Conservation (phyloP, 2,329 filamentous ascomycete genomes). For the Monilinia fructigena region DNA sequence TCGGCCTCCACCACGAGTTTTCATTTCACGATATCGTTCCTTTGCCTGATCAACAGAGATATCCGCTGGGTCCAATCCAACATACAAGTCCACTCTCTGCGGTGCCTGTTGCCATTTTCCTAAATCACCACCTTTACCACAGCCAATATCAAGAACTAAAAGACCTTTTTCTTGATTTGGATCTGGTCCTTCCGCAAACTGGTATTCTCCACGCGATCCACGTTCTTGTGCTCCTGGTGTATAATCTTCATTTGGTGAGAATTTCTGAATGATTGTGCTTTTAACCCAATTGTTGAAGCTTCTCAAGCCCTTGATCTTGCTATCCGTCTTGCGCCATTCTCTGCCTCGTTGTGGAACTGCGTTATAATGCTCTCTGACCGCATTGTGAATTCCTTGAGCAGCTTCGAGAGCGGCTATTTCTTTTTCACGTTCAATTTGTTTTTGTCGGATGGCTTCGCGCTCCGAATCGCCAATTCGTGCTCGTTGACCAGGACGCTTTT, state of each 20-base stretch:
- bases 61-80: slow-evolving; percentile 90
- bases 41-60: slow-evolving; percentile 87
- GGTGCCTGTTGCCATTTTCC: slow-evolving; percentile 95
- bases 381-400: slow-evolving; percentile 68
- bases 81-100: slow-evolving; percentile 88
- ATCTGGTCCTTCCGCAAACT: slow-evolving; percentile 39
- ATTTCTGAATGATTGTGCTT: slow-evolving; percentile 95
- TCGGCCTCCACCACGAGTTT: slow-evolving; percentile 54
- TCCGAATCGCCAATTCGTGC: slow-evolving; percentile 67
- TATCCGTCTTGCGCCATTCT: slow-evolving; percentile 92
- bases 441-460: slow-evolving; percentile 64
- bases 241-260: slow-evolving; percentile 77
- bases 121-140: slow-evolving; percentile 93
- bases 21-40: slow-evolving; percentile 77
- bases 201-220: slow-evolving; percentile 49
- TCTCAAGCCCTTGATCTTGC: slow-evolving; percentile 88
- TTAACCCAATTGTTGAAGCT: slow-evolving; percentile 99
- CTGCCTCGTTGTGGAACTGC: slow-evolving; percentile 88
- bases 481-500: slow-evolving; percentile 67
- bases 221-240: slow-evolving; percentile 58
- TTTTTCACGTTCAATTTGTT: slow-evolving; percentile 56
- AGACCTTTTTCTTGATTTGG: slow-evolving; percentile 52
- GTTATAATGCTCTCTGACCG: slow-evolving; percentile 94
- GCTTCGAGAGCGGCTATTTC: slow-evolving; percentile 41
- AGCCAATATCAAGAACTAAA: slow-evolving; percentile 88